Base-by-base conservation (phyloP, 495 filamentous ascomycete species). In the Lasiosphaeria hispida region DNA sequence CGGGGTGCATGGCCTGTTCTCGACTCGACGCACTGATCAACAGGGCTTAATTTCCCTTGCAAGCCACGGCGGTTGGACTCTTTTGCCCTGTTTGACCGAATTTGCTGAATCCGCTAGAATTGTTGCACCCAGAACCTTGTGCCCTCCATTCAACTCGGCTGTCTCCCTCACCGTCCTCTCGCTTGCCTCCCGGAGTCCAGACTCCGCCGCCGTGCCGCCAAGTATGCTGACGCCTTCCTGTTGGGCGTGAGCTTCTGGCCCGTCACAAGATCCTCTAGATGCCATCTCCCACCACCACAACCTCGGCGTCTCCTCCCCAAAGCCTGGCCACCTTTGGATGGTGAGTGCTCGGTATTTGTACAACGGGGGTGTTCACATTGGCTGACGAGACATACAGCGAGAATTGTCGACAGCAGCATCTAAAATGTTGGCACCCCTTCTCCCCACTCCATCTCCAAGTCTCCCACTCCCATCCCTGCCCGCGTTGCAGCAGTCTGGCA, bases 331-430 rank as follows among this genome's bases (percentile, higher is more conserved):
- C 44, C 43, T 66, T 68, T 58, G 69, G 69, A 37, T 72, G 69
- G 69, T 69, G 43, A 61, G 69, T 62, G 2, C 23, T 43, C 8
- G n/a, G 10, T 39, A 1, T 14, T 50, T 17, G 13, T 14, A 6
- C 47, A 49, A 0, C 47, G 10, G 33, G 23, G 23, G 5, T 6
- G 36, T 19, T 33, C 36, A 13, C 3, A 15, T 15, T n/a, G 23
- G 33, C 9, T 1, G 41, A 66, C 19, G 3, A 13, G 23, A 8
- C 4, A 56, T 42, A 59, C 52, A 78, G 77, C 61, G 68, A 70
- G 55, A 76, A 71, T 15, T 79, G 77, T 54, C 72, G 77, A 45
- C 68, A 75, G 57, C 69, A 75, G 58, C 77, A 78, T 54, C 63
- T 78, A 4, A 76, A 74, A 73, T 79, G 77, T 77, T 9, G 37